Evolutionary conservation across 2,329 filamentous ascomycete genomes (phyloP).

Genomic region (Paradendryphiella salina): DNA sequence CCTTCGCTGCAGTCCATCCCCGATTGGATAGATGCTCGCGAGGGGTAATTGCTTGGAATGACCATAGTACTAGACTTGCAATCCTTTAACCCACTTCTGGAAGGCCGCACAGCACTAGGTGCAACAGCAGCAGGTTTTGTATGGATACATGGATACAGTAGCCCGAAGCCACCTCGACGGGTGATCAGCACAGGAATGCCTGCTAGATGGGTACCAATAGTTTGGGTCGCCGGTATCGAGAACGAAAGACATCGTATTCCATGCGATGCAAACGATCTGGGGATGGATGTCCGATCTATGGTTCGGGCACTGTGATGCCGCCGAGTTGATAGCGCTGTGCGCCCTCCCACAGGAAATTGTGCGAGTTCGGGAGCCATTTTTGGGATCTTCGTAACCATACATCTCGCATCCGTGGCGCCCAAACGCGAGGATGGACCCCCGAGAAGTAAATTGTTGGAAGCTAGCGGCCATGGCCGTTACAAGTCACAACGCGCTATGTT

Average conservation of each 20-base stretch:
- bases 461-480: conserved; percentile 10
- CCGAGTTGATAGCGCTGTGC: conserved; percentile 32
- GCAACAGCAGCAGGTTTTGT: conserved; percentile 20
- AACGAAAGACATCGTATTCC: conserved; percentile 15
- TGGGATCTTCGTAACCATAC: conserved; percentile 15
- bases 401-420: conserved; percentile 6
- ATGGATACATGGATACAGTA: conserved; percentile 29
- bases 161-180: conserved; percentile 43
- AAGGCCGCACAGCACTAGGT: conserved; percentile 25
- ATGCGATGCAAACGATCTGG: conserved; percentile 26
- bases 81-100: conserved; percentile 32
- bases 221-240: conserved; percentile 25
- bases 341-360: conserved; percentile 20
- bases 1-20: conserved; percentile 2
- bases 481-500: conserved; percentile 5
- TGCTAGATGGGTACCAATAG: conserved; percentile 35
- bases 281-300: conserved; percentile 13
- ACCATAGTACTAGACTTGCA: conserved; percentile 2
- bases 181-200: conserved; percentile 40
- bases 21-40: conserved; percentile 3
- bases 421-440: background rate
- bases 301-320: conserved; percentile 25
- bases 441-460: background rate
- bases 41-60: background rate
- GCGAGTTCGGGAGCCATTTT: conserved; percentile 19